Conservation (phyloP, 257 asterid species). For the Cruciata laevipes region DNA sequence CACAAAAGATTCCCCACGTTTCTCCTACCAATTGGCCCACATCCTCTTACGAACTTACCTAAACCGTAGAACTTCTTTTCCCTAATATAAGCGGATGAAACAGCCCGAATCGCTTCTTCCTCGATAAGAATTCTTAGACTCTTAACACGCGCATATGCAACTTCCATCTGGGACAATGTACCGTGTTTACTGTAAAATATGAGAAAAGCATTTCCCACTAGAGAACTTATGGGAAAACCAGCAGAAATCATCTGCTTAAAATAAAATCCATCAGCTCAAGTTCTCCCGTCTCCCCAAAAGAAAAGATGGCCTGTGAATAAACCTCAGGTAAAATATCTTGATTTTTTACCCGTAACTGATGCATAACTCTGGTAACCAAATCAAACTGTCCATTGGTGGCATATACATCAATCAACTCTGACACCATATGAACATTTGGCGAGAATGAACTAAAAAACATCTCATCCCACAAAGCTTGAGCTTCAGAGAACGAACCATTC, state of each 20-base stretch:
- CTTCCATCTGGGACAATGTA: slow-evolving; percentile 57
- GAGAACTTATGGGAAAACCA: slow-evolving; percentile 64
- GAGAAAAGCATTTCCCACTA: slow-evolving; percentile 70
- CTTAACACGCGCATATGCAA: slow-evolving; percentile 68
- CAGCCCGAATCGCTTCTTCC: slow-evolving; percentile 75
- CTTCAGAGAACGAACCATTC: slow-evolving; percentile 39
- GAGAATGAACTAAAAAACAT: slow-evolving; percentile 46
- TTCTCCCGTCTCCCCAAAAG: slow-evolving; percentile 65
- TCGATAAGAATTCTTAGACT: slow-evolving; percentile 82
- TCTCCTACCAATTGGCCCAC: slow-evolving; percentile 86
- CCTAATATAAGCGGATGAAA: slow-evolving; percentile 65
- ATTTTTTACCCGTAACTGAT: slow-evolving; percentile 40
- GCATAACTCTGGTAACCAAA: slow-evolving; percentile 41
- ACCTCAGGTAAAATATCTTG: slow-evolving; percentile 27
- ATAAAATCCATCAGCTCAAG: slow-evolving; percentile 64
- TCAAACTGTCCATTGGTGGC: slow-evolving; percentile 39
- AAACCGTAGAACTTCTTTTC: slow-evolving; percentile 52
- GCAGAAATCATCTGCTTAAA: slow-evolving; percentile 58
- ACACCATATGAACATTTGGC: slow-evolving; percentile 41
- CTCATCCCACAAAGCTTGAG: slow-evolving; percentile 53
- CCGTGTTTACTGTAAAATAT: slow-evolving; percentile 53
- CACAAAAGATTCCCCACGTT: slow-evolving; percentile 84
- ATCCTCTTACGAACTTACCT: slow-evolving; percentile 61
- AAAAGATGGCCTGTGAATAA: slow-evolving; percentile 38
- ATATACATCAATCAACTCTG: slow-evolving; percentile 40